Conservation (phyloP, 2,329 filamentous ascomycete species). For the Alternaria hordeiaustralica region DNA sequence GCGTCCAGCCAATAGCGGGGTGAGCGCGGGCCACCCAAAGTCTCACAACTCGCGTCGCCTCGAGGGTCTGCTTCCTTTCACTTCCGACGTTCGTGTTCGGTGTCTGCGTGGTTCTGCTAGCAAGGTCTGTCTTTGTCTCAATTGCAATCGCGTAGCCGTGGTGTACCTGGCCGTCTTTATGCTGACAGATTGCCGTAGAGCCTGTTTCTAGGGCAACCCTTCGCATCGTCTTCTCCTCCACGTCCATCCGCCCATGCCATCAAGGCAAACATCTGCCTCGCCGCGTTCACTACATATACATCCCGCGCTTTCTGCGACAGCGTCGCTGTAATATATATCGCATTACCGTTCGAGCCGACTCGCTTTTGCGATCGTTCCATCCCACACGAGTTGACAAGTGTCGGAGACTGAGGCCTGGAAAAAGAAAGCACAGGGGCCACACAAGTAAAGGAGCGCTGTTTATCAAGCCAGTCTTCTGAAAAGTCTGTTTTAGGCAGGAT, state of each 20-base stretch:
- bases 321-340: conserved; percentile 6
- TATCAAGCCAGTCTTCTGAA: not conserved
- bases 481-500: not conserved
- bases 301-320: not conserved
- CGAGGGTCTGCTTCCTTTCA: conserved; percentile 20
- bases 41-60: conserved; percentile 27
- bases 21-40: conserved; percentile 19
- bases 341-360: not conserved
- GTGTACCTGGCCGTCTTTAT: conserved; percentile 5
- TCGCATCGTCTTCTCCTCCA: conserved; percentile 15
- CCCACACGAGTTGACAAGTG: not conserved
- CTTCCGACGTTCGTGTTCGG: conserved; percentile 17
- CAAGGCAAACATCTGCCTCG: conserved; percentile 32
- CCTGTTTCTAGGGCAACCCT: conserved; percentile 35
- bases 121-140: conserved; percentile 15
- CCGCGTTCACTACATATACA: conserved; percentile 2
- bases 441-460: not conserved
- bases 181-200: conserved; percentile 24
- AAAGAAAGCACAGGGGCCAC: not conserved
- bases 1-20: conserved; percentile 11
- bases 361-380: not conserved
- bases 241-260: conserved; percentile 5
- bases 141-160: conserved; percentile 12
- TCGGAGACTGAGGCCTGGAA: not conserved
- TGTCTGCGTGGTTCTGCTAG: conserved; percentile 13